These are phyloP conservation scores for Globisporangium echinulatum DNA, from an alignment of 352 stramenopile species.

Conservation along the genomic window DNA sequence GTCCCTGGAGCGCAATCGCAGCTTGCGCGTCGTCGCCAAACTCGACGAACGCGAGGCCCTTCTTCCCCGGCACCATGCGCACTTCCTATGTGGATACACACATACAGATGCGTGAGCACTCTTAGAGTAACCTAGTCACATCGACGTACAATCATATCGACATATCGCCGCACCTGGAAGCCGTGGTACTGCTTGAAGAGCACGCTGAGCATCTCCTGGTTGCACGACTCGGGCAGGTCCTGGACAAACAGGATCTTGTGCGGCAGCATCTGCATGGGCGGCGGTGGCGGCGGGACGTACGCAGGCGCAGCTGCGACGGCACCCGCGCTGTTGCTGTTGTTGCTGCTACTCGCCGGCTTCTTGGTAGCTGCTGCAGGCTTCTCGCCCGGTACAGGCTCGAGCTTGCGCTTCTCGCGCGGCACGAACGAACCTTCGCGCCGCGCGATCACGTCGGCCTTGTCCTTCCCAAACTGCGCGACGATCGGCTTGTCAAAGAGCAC, in stretches of 20 bases:
- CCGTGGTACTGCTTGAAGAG: slow-evolving; percentile 97
- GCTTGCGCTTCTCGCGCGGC: slow-evolving; percentile 80
- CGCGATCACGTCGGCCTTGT: slow-evolving; percentile 79
- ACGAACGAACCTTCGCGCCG: slow-evolving; percentile 64
- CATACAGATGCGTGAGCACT: slow-evolving; percentile 2
- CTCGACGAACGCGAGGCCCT: slow-evolving; percentile 94
- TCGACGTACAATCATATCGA: no score
- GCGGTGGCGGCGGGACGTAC: slow-evolving; percentile 28
- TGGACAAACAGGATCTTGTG: slow-evolving; percentile 94
- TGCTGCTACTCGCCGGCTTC: slow-evolving; percentile 28
- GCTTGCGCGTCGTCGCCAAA: slow-evolving; percentile 88
- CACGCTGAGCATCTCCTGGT: slow-evolving; percentile 93
- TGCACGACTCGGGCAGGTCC: slow-evolving; percentile 92
- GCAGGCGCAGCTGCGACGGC: slow-evolving; percentile 7
- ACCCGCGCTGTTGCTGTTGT: slow-evolving; percentile 15
- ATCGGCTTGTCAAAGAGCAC: slow-evolving; percentile 87
- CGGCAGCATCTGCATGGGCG: slow-evolving; percentile 49
- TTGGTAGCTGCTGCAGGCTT: background rate
- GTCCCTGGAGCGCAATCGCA: slow-evolving; percentile 70
- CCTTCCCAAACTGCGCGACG: slow-evolving; percentile 74
- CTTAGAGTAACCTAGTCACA: no score
- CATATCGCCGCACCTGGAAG: slow-evolving; percentile 71
- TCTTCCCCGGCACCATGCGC: slow-evolving; percentile 91
- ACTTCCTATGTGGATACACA: slow-evolving; percentile 66
- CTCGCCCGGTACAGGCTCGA: slow-evolving; percentile 38